Evolutionary conservation across 1,284 basidiomycete genomes (phyloP), one percentile per base, ranked within the genome.

Genomic region (Irpex lacteus): DNA sequence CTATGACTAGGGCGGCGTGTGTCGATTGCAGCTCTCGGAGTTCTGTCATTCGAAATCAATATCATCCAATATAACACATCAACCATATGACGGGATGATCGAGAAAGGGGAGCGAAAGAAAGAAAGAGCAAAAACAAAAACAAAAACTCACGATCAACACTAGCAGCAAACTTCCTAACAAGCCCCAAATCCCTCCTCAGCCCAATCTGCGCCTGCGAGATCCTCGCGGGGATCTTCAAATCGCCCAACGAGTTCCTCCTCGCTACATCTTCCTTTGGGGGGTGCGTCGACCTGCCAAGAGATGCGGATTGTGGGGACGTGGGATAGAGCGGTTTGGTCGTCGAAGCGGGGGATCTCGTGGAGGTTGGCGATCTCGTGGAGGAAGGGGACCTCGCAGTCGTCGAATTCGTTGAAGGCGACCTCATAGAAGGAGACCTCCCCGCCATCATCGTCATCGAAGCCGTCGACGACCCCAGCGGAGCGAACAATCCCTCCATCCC

Each of bases 171-270:
- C 71, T 94, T 91, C 67, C 89, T 84, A 5, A 96, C 93, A 80
- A 95, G 87, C 0, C 85, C 86, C 71, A 96, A 79, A 75, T 94
- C 91, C 68, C 90, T 81, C 73, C 89, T 85, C 61, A 96, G 76
- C 52, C 88, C 90, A 13, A 89, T 88, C 78, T 96, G 95, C 58
- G 92, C 92, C 67, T 90, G 89, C 72, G 89, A 90, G 59, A 97
- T 95, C 67, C 93, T 78, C 11, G 88, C 84, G 8, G 95, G 95
- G 53, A 97, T 97, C 81, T 94, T 93, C 67, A 96, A 73, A 73
- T 92, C 91, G 0, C 79, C 86, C 56, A 92, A 74, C 8, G 90
- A 91, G 71, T 88, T 92, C 60, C 90, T 73, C 62, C 82, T 71
- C 1, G 74, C 79, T 0, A 80, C 71, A 4, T 64, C 64, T 11